Percentiles rank a stretch among this genome's conserved stretches.
Evolutionary conservation across 441 rosid genomes (phyloP).

Genomic region (Flueggea neowawraea): DNA sequence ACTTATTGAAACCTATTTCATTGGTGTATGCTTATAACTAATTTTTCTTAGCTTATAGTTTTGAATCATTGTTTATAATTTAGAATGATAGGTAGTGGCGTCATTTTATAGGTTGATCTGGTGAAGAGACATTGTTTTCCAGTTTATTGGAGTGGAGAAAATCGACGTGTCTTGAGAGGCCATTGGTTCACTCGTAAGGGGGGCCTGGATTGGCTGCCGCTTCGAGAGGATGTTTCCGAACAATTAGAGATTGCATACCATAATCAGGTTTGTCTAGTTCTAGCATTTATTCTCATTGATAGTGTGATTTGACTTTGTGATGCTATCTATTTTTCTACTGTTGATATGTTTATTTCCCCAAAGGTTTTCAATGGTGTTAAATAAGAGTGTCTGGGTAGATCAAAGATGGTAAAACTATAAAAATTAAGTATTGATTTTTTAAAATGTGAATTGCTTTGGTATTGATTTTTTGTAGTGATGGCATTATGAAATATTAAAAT

Average conservation of each 20-base stretch:
- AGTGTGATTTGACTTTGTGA: neutral
- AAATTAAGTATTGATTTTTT: neutral
- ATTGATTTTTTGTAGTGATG: neutral
- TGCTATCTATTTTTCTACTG: constrained; percentile 1
- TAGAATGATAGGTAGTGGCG: neutral
- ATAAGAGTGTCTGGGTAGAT: neutral
- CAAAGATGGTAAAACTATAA: neutral
- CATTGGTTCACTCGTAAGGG: constrained; percentile 98
- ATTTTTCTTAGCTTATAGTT: neutral
- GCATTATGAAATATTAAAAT: neutral
- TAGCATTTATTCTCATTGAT: neutral
- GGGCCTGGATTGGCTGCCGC: constrained; percentile 94
- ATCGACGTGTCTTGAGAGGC: constrained; percentile 94
- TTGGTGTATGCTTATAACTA: neutral
- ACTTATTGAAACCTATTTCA: no score
- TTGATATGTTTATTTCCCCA: no score
- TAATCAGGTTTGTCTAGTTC: constrained; percentile 47
- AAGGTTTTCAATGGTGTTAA: no score
- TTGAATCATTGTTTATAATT: neutral
- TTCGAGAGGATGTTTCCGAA: constrained; percentile 93
- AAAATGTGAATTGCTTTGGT: neutral
- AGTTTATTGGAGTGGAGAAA: constrained; percentile 99
- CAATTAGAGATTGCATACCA: constrained; percentile 91
- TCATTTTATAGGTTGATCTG: constrained; percentile 78
- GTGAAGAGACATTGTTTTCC: constrained; percentile 86